Evolutionary conservation across 768 basidiomycete species (phyloP).

Genomic region (Crassisporium funariophilum): DNA sequence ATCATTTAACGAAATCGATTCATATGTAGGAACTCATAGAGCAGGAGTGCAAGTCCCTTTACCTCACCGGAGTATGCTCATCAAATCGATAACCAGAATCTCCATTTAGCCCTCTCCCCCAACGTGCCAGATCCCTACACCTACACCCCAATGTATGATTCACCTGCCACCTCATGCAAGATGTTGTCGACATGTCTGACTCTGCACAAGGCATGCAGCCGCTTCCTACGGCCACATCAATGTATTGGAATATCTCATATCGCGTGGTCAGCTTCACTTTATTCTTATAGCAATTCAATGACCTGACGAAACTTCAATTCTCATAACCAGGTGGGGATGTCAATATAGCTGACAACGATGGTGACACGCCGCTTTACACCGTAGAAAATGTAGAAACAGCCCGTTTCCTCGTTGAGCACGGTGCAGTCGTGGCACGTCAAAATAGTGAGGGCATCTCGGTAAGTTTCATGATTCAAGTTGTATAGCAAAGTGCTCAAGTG

Average conservation of each 20-base stretch:
- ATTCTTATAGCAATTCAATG: slow-evolving; percentile 11
- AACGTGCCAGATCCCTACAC: slow-evolving; percentile 72
- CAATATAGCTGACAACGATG: slow-evolving; percentile 83
- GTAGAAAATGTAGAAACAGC: slow-evolving; percentile 84
- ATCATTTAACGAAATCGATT: slow-evolving; percentile 18
- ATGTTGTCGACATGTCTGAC: slow-evolving; percentile 16
- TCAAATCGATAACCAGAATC: slow-evolving; percentile 33
- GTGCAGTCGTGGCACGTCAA: slow-evolving; percentile 60
- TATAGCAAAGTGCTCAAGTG: slow-evolving; percentile 8
- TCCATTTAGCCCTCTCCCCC: slow-evolving; percentile 58
- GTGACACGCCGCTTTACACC: slow-evolving; percentile 90
- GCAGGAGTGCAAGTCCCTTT: slow-evolving; percentile 47
- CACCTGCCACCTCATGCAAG: slow-evolving; percentile 10
- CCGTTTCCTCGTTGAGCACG: slow-evolving; percentile 74
- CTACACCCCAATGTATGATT: slow-evolving; percentile 76
- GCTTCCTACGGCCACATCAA: slow-evolving; percentile 87
- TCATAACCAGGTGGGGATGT: slow-evolving; percentile 72
- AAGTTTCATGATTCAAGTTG: slow-evolving; percentile 31
- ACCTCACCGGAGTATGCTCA: slow-evolving; percentile 18
- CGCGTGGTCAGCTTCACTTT: slow-evolving; percentile 48
- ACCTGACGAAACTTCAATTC: slow-evolving; percentile 10
- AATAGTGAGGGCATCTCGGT: slow-evolving; percentile 82
- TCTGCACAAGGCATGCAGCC: slow-evolving; percentile 78
- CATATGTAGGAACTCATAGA: slow-evolving; percentile 58
- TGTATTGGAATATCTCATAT: slow-evolving; percentile 77